These are phyloP conservation scores for Xerocomellus dryophilus DNA, from an alignment of 768 basidiomycete species.

Conservation along the genomic window DNA sequence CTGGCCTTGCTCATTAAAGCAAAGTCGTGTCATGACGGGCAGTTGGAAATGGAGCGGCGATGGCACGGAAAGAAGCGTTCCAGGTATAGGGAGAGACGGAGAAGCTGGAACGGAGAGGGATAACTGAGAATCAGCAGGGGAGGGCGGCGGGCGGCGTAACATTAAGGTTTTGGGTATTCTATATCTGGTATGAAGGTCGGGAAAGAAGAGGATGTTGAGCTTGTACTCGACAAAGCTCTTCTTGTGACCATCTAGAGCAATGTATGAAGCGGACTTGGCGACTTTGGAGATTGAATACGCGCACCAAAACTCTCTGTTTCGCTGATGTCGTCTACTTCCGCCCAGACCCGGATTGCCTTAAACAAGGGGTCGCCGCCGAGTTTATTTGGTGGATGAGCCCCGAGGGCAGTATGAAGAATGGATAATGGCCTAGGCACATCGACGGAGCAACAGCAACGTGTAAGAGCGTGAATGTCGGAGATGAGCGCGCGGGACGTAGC, in stretches of 20 bases:
- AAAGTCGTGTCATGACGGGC: conserved; percentile 66
- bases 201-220: conserved; percentile 71
- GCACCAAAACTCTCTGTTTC: conserved; percentile 79
- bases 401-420: conserved; percentile 55
- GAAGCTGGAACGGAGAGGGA: conserved; percentile 31
- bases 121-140: conserved; percentile 28
- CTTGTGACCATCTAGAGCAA: conserved; percentile 61
- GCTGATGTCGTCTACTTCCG: conserved; percentile 68
- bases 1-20: conserved; percentile 79
- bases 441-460: conserved; percentile 55
- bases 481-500: conserved; percentile 72
- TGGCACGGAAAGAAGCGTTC: conserved; percentile 54
- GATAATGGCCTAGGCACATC: conserved; percentile 69
- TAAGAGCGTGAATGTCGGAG: conserved; percentile 64
- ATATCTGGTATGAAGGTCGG: conserved; percentile 57
- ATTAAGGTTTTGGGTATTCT: conserved; percentile 41
- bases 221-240: conserved; percentile 78
- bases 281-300: conserved; percentile 12
- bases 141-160: conserved; percentile 30
- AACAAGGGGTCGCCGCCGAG: conserved; percentile 47
- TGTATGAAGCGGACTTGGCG: background rate
- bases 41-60: conserved; percentile 75
- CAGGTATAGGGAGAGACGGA: conserved; percentile 55
- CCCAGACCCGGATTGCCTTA: conserved; percentile 67
- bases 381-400: conserved; percentile 27